phyloP scores from a whole-genome alignment of 495 filamentous ascomycete species.

The Penicillium subrubescens region DNA sequence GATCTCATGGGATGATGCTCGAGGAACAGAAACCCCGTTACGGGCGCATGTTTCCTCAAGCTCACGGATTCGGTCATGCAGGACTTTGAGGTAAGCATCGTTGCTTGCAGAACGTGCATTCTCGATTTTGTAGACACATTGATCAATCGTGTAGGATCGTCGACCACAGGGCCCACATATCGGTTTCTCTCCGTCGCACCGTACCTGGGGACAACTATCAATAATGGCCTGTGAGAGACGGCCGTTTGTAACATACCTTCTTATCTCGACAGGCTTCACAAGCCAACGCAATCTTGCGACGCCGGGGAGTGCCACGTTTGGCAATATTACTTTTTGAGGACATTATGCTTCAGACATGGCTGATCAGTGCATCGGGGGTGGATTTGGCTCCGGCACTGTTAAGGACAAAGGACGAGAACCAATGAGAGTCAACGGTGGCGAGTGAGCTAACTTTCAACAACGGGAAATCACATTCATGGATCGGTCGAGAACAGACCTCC shows the following conservation, averaged over 20 bases:
- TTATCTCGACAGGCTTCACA: slow-evolving; percentile 48
- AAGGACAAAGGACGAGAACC: not conserved
- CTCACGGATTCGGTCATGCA: slow-evolving; percentile 41
- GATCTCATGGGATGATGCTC: not conserved
- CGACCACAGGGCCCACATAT: slow-evolving; percentile 46
- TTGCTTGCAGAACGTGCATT: slow-evolving; percentile 42
- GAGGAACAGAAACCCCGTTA: slow-evolving; percentile 32
- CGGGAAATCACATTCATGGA: slow-evolving; percentile 3
- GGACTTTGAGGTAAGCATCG: slow-evolving; percentile 40
- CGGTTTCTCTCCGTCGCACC: slow-evolving; percentile 47
- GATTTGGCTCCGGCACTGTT: not conserved
- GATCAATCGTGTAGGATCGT: slow-evolving; percentile 35
- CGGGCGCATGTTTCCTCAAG: slow-evolving; percentile 37
- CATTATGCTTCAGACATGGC: slow-evolving; percentile 11
- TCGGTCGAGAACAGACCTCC: not conserved
- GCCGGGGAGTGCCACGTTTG: slow-evolving; percentile 22
- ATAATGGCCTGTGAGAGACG: not conserved
- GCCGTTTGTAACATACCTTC: slow-evolving; percentile 27
- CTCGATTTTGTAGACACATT: slow-evolving; percentile 42
- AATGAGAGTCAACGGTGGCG: not conserved
- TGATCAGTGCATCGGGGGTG: not conserved
- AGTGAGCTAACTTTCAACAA: not conserved
- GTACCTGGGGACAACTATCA: not conserved
- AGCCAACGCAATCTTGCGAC: slow-evolving; percentile 32
- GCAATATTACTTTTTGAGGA: slow-evolving; percentile 15